Percentiles rank a stretch among this genome's conserved stretches.
These are phyloP conservation scores for Aschersonia sp. DNA, from an alignment of 2,329 filamentous ascomycete species.

Conservation along the genomic window DNA sequence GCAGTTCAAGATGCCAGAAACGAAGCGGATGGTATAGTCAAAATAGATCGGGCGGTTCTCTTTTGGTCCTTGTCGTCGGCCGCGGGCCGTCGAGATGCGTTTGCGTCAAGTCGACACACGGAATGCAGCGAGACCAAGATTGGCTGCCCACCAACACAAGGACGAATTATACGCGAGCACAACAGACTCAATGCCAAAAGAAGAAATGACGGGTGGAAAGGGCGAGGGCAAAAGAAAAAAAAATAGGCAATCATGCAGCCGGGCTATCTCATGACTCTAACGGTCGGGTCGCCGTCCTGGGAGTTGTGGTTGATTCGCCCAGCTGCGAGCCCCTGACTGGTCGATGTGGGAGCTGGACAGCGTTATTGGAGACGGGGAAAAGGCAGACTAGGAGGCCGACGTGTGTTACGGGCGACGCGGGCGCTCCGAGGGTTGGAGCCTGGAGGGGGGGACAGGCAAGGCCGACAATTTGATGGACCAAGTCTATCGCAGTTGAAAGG, in stretches of 20 bases:
- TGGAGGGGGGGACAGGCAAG: background rate
- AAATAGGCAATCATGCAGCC: too few species aligned
- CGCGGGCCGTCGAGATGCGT: conserved; percentile 2
- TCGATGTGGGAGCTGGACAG: conserved; percentile 5
- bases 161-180: too few species aligned
- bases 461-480: too few species aligned
- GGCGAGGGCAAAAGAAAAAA: too few species aligned
- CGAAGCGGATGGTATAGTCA: too few species aligned
- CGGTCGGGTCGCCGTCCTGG: conserved; percentile 10
- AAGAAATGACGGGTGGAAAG: too few species aligned
- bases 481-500: too few species aligned
- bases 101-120: conserved; percentile 1
- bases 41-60: too few species aligned
- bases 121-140: conserved; percentile 10
- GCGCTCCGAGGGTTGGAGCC: background rate
- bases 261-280: conserved; percentile 28
- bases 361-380: background rate
- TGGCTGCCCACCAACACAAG: conserved; percentile 2
- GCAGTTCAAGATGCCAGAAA: background rate
- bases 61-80: too few species aligned
- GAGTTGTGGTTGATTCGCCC: conserved; percentile 19
- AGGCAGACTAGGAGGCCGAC: background rate
- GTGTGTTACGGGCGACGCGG: background rate
- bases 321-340: conserved; percentile 9
- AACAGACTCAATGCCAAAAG: too few species aligned